Evolutionary conservation across 371 early-diverging fungal species (phyloP), one percentile per base, ranked within the genome.

Genomic region (Funneliformis caledonium): DNA sequence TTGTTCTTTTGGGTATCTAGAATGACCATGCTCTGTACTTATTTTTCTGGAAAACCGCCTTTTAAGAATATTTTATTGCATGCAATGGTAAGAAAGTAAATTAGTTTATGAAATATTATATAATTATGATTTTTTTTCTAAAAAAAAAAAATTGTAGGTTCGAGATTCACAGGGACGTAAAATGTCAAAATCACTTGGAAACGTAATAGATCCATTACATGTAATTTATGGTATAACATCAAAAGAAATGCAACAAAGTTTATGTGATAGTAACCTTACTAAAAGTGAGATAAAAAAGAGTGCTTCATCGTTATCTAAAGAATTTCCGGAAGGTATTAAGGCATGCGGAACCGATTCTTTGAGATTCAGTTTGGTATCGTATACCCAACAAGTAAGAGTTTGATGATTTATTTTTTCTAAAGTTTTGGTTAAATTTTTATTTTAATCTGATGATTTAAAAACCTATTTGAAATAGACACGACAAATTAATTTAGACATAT

Each of bases 1-100:
- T 85, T 99, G 69, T 99, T 99, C 89, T 99, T 99, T 85, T 99
- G 99, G 99, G 98, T 99, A 12, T 98, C 99, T 10, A 91, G 99
- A 72, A 99, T 99, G 99, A 96, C 96, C 4, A 99, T 99, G 99
- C 85, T 99, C 72, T 92, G 97, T 78, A 92, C 95, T 52, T 91
- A 98, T 82, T 91, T 99, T 78, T 91, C 96, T 4, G 93, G 91
- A 10, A 79, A 91, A 3, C 85, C 89, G 12, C 97, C 99, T 0
- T 99, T 99, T 89, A 92, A 94, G 50, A 90, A 92, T 42, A 92
- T 96, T 14, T 87, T 89, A 82, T 85, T 95, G 73, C 96, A 95
- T 83, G 91, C 93, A 6, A 93, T 95, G 94, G 95, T 94, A 84
- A 75, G 56, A 12, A 8, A 8, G 22, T 77, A 26, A 26, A 26